Evolutionary conservation across 345 rosid genomes (phyloP).

Genomic region (Alliaria petiolata): DNA sequence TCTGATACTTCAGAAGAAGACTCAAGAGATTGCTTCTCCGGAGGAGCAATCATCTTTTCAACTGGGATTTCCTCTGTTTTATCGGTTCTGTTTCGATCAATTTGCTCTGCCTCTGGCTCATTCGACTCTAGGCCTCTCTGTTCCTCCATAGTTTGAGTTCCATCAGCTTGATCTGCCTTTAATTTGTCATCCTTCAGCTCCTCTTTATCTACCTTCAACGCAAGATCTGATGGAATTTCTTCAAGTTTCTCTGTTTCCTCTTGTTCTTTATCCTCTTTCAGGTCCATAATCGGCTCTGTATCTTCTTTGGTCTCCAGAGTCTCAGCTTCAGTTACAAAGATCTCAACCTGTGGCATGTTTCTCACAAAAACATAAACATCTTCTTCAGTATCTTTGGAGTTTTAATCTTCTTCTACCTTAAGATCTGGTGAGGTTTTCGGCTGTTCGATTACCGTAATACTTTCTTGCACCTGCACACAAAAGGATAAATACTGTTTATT

Average conservation of each 20-base stretch:
- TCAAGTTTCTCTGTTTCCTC: conserved; percentile 15
- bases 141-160: background rate
- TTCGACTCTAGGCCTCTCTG: background rate
- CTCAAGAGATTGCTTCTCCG: background rate
- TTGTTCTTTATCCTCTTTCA: background rate
- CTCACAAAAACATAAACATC: background rate
- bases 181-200: background rate
- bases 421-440: background rate
- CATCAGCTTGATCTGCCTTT: conserved; percentile 1
- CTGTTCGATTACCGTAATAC: background rate
- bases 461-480: background rate
- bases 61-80: background rate
- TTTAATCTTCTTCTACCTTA: background rate
- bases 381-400: background rate
- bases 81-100: conserved; percentile 5
- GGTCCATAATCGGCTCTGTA: background rate
- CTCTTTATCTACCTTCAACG: conserved; percentile 9
- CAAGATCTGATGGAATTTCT: conserved; percentile 7
- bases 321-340: background rate
- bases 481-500: background rate
- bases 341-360: background rate
- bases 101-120: background rate
- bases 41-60: background rate
- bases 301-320: background rate
- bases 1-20: conserved; percentile 24